phyloP scores from a whole-genome alignment of 495 filamentous ascomycete species.

The Xylaria telfairii region DNA sequence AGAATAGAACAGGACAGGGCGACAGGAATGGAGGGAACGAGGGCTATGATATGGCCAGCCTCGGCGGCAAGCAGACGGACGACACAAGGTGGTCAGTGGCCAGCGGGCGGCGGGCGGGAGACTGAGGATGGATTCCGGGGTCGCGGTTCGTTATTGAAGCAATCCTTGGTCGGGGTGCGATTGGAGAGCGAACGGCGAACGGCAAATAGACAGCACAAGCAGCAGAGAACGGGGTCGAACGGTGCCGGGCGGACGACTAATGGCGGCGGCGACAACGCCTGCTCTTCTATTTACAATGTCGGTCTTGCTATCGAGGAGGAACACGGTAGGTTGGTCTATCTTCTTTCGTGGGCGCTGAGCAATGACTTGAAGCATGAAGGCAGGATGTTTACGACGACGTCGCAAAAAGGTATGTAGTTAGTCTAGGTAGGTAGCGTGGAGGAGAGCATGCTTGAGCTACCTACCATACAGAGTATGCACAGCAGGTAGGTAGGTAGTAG shows the following conservation, averaged over 20 bases:
- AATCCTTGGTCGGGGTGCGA: constrained; percentile 4
- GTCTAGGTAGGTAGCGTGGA: background rate
- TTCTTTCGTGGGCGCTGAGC: constrained; percentile 14
- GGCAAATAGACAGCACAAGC: background rate
- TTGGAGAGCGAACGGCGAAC: background rate
- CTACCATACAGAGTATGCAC: background rate
- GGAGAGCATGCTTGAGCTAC: too few relatives aligned
- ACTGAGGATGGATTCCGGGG: constrained; percentile 3
- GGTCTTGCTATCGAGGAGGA: background rate
- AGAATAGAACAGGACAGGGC: constrained; percentile 29
- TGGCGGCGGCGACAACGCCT: background rate
- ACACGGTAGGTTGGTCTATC: constrained; percentile 10
- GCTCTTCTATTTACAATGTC: constrained; percentile 9
- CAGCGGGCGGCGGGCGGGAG: background rate
- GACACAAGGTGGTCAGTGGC: background rate
- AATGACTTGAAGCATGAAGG: constrained; percentile 15
- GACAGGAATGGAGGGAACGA: background rate
- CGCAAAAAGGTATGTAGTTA: constrained; percentile 1
- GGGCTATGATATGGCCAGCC: background rate
- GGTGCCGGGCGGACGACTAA: background rate
- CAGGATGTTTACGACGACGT: constrained; percentile 19
- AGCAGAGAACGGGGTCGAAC: background rate
- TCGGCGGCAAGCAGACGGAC: background rate
- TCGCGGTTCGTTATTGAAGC: constrained; percentile 10
- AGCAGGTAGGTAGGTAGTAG: background rate